Conservation (phyloP, 768 basidiomycete genomes). For the Daedaleopsis sinensis region DNA sequence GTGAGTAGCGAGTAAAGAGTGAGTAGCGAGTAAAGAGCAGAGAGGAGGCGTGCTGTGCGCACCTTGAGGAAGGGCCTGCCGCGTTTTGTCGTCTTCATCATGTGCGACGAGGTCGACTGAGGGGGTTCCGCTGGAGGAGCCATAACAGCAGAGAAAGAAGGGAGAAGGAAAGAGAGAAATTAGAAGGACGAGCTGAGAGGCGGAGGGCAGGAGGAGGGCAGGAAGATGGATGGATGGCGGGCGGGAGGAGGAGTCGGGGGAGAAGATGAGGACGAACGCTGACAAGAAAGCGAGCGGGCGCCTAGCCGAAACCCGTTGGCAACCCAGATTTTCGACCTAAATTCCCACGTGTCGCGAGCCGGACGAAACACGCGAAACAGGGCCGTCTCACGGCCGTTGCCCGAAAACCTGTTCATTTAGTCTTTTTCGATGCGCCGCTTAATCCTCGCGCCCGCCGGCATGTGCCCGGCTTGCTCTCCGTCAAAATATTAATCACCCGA, state of each 20-base stretch:
- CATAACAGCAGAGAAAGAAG: conserved; percentile 34
- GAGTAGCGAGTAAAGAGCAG: conserved; percentile 8
- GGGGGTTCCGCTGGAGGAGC: conserved; percentile 40
- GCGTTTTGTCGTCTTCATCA: conserved; percentile 99
- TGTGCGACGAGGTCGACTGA: conserved; percentile 77
- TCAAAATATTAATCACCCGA: neutral
- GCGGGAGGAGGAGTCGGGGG: conserved; percentile 18
- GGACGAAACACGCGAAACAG: conserved; percentile 21
- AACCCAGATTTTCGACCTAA: conserved; percentile 23
- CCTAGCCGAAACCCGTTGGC: conserved; percentile 23
- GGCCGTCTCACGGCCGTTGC: conserved; percentile 9
- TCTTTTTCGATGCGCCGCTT: conserved; percentile 17
- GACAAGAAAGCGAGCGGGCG: conserved; percentile 19
- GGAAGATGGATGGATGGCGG: conserved; percentile 18
- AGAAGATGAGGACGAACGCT: conserved; percentile 24
- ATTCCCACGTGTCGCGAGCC: conserved; percentile 16
- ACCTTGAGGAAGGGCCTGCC: conserved; percentile 95
- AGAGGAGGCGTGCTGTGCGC: conserved; percentile 18
- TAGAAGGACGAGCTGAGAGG: conserved; percentile 22
- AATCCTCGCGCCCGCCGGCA: conserved; percentile 10
- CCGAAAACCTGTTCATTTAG: conserved; percentile 18
- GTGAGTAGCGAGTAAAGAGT: neutral
- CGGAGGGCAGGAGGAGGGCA: conserved; percentile 12
- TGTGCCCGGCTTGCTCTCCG: neutral
- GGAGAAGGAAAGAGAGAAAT: conserved; percentile 34